Conservation (phyloP, 768 basidiomycete genomes). For the Fibroporia radiculosa region DNA sequence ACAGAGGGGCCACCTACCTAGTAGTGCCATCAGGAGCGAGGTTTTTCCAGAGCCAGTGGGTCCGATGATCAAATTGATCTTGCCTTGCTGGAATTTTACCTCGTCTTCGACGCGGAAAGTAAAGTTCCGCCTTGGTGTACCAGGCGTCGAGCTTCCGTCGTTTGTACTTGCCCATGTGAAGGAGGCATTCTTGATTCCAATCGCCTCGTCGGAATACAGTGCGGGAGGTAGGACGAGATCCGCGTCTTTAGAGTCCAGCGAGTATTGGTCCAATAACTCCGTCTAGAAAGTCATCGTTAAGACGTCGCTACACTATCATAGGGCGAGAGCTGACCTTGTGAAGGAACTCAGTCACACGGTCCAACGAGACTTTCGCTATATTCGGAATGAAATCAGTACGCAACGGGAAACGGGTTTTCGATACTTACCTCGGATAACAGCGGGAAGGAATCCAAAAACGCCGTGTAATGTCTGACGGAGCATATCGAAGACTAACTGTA, state of each 20-base stretch:
- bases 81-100: constrained; percentile 42
- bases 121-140: constrained; percentile 33
- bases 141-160: constrained; percentile 26
- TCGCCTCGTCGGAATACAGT: constrained; percentile 20
- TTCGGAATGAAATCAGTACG: not conserved
- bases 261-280: constrained; percentile 40
- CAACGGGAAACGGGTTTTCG: constrained; percentile 20
- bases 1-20: constrained; percentile 21
- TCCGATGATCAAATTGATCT: constrained; percentile 52
- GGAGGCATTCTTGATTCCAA: constrained; percentile 47
- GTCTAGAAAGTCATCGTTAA: constrained; percentile 23
- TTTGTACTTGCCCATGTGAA: constrained; percentile 49
- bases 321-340: constrained; percentile 16
- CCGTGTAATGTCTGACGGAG: constrained; percentile 40
- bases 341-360: constrained; percentile 46
- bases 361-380: constrained; percentile 55
- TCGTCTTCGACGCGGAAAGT: constrained; percentile 43
- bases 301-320: not conserved
- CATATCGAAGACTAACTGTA: constrained; percentile 45
- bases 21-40: constrained; percentile 55
- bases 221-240: not conserved
- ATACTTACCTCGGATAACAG: constrained; percentile 29
- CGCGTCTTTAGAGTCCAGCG: constrained; percentile 5
- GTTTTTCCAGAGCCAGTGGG: constrained; percentile 57
- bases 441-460: constrained; percentile 25